Evolutionary conservation across 176 grass and related monocot genomes (phyloP).

Genomic region (Eremochloa ophiuroides): DNA sequence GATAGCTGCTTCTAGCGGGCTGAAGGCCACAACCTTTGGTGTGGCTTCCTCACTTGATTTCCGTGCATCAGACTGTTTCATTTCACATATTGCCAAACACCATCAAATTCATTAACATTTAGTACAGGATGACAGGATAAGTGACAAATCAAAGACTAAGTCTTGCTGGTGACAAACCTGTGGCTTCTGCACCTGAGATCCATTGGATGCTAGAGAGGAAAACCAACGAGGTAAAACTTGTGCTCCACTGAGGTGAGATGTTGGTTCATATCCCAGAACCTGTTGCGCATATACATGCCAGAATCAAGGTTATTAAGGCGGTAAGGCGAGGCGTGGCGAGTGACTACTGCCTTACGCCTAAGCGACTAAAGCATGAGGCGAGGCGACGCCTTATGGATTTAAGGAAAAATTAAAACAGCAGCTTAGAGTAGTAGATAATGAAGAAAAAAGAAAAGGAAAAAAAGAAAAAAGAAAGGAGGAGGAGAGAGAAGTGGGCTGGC

Average conservation of each 20-base stretch:
- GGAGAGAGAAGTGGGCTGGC: too few relatives aligned
- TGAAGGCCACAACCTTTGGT: constrained; percentile 64
- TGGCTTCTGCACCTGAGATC: constrained; percentile 32
- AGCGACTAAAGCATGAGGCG: too few relatives aligned
- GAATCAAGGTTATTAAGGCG: too few relatives aligned
- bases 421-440: too few relatives aligned
- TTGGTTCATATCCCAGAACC: constrained; percentile 37
- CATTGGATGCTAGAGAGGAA: constrained; percentile 36
- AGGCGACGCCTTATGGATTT: too few relatives aligned
- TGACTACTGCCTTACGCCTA: too few relatives aligned
- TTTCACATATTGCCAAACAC: too few relatives aligned
- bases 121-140: constrained; percentile 13
- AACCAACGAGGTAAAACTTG: constrained; percentile 42
- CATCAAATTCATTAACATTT: constrained; percentile 2
- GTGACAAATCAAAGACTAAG: constrained; percentile 4
- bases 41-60: constrained; percentile 17
- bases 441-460: too few relatives aligned
- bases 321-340: too few relatives aligned
- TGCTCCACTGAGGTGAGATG: constrained; percentile 11
- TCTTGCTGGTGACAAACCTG: constrained; percentile 27
- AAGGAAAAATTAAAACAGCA: too few relatives aligned
- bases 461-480: too few relatives aligned
- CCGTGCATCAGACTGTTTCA: constrained; percentile 11
- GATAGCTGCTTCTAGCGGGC: constrained; percentile 59
- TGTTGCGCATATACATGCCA: constrained; percentile 4